Evolutionary conservation across 805 yeast species (phyloP).

Genomic region (Saccharomycopsis synnaedendra): DNA sequence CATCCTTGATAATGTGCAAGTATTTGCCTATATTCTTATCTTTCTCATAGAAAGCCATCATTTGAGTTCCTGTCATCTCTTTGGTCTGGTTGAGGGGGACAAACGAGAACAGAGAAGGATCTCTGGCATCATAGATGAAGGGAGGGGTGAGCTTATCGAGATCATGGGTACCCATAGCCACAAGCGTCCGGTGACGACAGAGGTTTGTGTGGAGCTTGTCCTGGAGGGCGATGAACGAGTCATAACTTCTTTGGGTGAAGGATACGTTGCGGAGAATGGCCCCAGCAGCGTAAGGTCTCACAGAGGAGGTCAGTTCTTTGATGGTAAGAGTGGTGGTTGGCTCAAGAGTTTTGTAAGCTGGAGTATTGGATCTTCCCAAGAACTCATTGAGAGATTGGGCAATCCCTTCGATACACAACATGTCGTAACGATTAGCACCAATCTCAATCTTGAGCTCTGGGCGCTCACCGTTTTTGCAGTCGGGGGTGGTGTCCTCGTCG

Average conservation of each 20-base stretch:
- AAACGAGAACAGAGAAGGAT: conserved; percentile 68
- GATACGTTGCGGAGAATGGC: conserved; percentile 82
- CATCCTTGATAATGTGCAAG: conserved; percentile 76
- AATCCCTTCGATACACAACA: conserved; percentile 97
- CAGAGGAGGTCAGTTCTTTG: conserved; percentile 55
- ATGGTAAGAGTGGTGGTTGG: conserved; percentile 60
- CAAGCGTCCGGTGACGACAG: conserved; percentile 94
- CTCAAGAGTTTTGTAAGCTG: conserved; percentile 49
- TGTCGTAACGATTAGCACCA: conserved; percentile 97
- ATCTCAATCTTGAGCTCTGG: conserved; percentile 96
- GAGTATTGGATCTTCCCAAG: conserved; percentile 56
- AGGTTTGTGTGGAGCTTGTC: conserved; percentile 91
- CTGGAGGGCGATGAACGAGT: conserved; percentile 90
- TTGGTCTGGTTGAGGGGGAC: conserved; percentile 64
- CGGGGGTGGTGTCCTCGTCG: conserved; percentile 91
- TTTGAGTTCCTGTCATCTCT: conserved; percentile 59
- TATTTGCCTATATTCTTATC: conserved; percentile 86
- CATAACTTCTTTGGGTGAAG: conserved; percentile 78
- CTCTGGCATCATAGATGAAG: conserved; percentile 76
- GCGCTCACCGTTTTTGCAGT: conserved; percentile 66
- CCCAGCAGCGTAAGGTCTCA: conserved; percentile 91
- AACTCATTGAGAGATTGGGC: conserved; percentile 90
- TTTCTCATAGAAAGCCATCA: conserved; percentile 82
- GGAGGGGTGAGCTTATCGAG: conserved; percentile 70
- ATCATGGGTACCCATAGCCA: conserved; percentile 98